These are phyloP conservation scores for Ogataea nonfermentans DNA, from an alignment of 805 yeast genomes.

Conservation along the genomic window DNA sequence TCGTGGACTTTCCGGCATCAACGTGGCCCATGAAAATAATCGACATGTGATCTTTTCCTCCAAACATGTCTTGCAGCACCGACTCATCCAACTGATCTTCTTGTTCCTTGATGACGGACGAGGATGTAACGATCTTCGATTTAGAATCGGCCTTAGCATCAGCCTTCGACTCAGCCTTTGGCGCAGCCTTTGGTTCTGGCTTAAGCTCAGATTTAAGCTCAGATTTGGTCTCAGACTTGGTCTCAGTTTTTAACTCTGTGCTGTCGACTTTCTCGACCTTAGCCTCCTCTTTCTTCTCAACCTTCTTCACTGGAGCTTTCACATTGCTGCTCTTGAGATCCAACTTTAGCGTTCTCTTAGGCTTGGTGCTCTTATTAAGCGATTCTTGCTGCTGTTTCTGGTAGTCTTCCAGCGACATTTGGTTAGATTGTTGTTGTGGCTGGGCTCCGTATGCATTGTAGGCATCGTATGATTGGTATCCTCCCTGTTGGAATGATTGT, in stretches of 20 bases:
- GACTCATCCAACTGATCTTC: slow-evolving; percentile 84
- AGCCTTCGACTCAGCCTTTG: slow-evolving; percentile 13
- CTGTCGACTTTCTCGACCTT: slow-evolving; percentile 21
- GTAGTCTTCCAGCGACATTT: slow-evolving; percentile 80
- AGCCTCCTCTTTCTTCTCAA: slow-evolving; percentile 25
- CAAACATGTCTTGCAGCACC: slow-evolving; percentile 88
- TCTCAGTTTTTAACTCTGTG: slow-evolving; percentile 17
- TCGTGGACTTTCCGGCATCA: slow-evolving; percentile 98
- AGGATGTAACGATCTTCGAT: slow-evolving; percentile 10
- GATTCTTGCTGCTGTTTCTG: slow-evolving; percentile 60
- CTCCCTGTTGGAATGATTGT: slow-evolving; percentile 22
- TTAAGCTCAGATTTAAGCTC: slow-evolving; percentile 14
- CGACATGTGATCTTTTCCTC: slow-evolving; percentile 96
- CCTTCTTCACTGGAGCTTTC: slow-evolving; percentile 24
- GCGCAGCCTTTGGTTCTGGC: slow-evolving; percentile 16
- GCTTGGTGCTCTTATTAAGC: slow-evolving; percentile 46
- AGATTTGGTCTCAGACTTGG: slow-evolving; percentile 19
- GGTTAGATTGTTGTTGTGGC: slow-evolving; percentile 29
- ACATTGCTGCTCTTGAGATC: slow-evolving; percentile 59
- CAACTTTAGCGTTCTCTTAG: slow-evolving; percentile 65
- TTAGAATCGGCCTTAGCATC: slow-evolving; percentile 19
- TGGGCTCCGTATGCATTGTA: slow-evolving; percentile 26
- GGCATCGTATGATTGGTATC: slow-evolving; percentile 27
- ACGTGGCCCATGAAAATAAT: slow-evolving; percentile 99
- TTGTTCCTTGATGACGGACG: slow-evolving; percentile 53